Conservation (phyloP, 2,329 filamentous ascomycete species). For the Phoma sp. region DNA sequence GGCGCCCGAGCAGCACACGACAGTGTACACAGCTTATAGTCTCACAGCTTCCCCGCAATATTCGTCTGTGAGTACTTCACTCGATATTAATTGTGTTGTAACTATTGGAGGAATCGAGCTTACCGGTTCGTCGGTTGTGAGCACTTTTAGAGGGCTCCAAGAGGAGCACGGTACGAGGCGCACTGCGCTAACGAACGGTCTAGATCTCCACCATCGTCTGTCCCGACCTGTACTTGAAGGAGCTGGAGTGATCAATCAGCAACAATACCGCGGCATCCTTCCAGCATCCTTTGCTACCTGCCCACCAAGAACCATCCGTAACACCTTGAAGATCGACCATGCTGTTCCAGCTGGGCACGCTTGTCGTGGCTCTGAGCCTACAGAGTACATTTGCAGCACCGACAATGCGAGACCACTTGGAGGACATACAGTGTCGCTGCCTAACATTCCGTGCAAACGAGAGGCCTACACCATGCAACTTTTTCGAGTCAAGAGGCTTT, state of each 20-base stretch:
- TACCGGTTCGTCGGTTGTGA: not conserved
- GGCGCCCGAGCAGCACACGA: not conserved
- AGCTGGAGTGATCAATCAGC: conserved; percentile 2
- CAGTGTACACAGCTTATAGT: not conserved
- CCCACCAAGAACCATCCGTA: not conserved
- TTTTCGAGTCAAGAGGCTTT: conserved; percentile 28
- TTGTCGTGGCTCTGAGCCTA: not conserved
- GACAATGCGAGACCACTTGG: conserved; percentile 20
- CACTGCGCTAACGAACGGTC: conserved; percentile 10
- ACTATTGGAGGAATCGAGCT: conserved; percentile 5
- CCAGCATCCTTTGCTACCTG: not conserved
- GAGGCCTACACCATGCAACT: conserved; percentile 28
- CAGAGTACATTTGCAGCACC: conserved; percentile 14
- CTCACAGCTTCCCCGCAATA: not conserved
- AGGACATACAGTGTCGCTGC: conserved; percentile 36
- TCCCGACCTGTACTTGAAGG: not conserved
- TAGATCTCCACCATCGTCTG: conserved; percentile 13
- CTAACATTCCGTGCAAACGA: conserved; percentile 30
- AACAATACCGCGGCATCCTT: not conserved
- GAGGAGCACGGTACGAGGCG: conserved; percentile 3
- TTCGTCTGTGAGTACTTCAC: not conserved
- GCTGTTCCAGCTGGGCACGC: not conserved
- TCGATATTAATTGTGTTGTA: not conserved
- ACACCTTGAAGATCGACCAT: not conserved
- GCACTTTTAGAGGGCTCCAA: not conserved